Conservation (phyloP, 768 basidiomycete genomes). For the Amanita pseudoporphyria region DNA sequence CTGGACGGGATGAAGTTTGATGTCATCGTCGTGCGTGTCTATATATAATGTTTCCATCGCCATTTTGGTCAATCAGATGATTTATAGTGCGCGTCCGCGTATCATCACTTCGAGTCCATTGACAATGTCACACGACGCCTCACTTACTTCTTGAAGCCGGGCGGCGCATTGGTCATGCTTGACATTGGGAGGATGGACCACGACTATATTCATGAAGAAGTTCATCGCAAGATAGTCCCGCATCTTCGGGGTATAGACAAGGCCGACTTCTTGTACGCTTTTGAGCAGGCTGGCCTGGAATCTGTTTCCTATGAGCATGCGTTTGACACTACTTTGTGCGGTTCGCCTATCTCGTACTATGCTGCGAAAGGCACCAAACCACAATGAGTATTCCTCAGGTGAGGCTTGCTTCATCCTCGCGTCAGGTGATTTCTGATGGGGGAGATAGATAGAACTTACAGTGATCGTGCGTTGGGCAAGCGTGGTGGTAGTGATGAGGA, state of each 20-base stretch:
- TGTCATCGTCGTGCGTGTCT: constrained; percentile 48
- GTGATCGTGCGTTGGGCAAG: too few species aligned
- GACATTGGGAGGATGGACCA: constrained; percentile 28
- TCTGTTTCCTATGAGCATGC: neutral
- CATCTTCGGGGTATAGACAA: neutral
- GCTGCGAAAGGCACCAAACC: neutral
- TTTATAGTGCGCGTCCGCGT: constrained; percentile 47
- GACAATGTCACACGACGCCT: constrained; percentile 42
- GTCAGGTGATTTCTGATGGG: too few species aligned
- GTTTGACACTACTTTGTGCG: neutral
- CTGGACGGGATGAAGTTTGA: constrained; percentile 53
- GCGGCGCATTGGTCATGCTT: constrained; percentile 48
- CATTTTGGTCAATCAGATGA: neutral
- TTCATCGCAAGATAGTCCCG: neutral
- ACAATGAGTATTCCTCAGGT: too few species aligned
- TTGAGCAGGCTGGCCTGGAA: neutral
- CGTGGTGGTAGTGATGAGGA: too few species aligned
- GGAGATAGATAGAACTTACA: too few species aligned
- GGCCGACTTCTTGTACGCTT: neutral
- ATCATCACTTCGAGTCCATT: constrained; percentile 54
- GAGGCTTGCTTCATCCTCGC: too few species aligned
- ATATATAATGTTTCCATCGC: too few species aligned
- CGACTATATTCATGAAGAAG: neutral
- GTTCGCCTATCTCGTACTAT: neutral
- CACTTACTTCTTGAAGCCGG: constrained; percentile 47